Conservation (phyloP, 2,329 filamentous ascomycete genomes). For the Paradendryphiella salina region DNA sequence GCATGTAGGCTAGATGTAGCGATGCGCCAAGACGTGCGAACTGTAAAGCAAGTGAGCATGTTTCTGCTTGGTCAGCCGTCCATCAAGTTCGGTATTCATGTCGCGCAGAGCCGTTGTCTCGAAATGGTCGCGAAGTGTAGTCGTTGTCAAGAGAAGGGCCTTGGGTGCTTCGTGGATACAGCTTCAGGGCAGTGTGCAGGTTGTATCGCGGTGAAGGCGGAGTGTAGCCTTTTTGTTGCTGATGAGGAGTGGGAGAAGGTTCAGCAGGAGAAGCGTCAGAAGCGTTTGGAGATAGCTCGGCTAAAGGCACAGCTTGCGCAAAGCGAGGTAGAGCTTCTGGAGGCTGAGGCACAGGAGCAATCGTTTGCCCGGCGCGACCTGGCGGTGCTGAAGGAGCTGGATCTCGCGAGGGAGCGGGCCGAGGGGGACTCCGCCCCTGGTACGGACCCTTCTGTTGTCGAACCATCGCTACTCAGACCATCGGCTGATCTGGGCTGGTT, state of each 20-base stretch:
- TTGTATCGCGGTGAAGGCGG: background rate
- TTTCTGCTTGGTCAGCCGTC: background rate
- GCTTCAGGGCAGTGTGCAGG: background rate
- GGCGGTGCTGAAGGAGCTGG: background rate
- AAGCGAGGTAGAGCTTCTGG: background rate
- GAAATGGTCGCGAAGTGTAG: background rate
- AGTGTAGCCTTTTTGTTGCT: background rate
- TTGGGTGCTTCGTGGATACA: background rate
- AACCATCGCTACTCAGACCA: background rate
- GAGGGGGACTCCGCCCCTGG: background rate
- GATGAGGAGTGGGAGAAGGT: conserved; percentile 1
- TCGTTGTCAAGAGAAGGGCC: background rate
- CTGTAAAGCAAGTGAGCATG: conserved; percentile 12
- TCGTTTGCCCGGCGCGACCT: background rate
- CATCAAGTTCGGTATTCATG: background rate
- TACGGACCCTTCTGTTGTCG: background rate
- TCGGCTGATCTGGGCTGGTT: background rate
- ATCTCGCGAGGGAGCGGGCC: background rate
- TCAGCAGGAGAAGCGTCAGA: background rate
- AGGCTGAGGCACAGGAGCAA: background rate
- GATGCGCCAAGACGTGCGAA: conserved; percentile 9
- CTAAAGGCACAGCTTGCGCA: background rate
- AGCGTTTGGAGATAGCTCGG: background rate
- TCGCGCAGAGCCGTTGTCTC: background rate
- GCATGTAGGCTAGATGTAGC: conserved; percentile 7